Conservation (phyloP, 2,329 filamentous ascomycete species). For the Monilinia vaccinii-corymbosi region DNA sequence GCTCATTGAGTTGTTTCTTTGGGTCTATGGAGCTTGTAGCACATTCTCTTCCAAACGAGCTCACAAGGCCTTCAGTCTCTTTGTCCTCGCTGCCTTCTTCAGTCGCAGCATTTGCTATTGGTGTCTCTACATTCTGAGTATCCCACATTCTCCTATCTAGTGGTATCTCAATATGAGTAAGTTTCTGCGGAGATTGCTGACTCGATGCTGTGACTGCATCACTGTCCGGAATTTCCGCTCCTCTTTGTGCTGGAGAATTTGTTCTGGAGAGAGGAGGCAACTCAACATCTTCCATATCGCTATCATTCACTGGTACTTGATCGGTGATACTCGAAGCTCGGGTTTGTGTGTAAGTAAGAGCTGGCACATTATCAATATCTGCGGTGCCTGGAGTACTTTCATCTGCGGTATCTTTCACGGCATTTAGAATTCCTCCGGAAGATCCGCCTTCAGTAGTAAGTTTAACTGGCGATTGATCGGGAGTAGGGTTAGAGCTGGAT, state of each 20-base stretch:
- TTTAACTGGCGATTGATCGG: not conserved
- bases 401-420: not conserved
- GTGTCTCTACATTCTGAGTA: not conserved
- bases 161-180: not conserved
- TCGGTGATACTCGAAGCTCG: not conserved
- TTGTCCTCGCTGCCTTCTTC: not conserved
- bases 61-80: not conserved
- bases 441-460: not conserved
- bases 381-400: not conserved
- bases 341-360: not conserved
- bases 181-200: not conserved
- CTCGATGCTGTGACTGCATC: slow-evolving; percentile 6
- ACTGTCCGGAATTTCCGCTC: slow-evolving; percentile 10
- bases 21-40: slow-evolving; percentile 3
- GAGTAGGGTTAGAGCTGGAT: not conserved
- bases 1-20: not conserved
- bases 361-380: not conserved
- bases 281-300: not conserved
- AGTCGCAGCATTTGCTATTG: not conserved
- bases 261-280: not conserved
- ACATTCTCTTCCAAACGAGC: slow-evolving; percentile 8
- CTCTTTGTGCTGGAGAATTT: not conserved
- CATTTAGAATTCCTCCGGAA: too few relatives aligned
- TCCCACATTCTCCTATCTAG: not conserved
- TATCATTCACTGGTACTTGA: not conserved